Conservation (phyloP, 768 basidiomycete genomes). For the Rhodotorula kratochvilovae region DNA sequence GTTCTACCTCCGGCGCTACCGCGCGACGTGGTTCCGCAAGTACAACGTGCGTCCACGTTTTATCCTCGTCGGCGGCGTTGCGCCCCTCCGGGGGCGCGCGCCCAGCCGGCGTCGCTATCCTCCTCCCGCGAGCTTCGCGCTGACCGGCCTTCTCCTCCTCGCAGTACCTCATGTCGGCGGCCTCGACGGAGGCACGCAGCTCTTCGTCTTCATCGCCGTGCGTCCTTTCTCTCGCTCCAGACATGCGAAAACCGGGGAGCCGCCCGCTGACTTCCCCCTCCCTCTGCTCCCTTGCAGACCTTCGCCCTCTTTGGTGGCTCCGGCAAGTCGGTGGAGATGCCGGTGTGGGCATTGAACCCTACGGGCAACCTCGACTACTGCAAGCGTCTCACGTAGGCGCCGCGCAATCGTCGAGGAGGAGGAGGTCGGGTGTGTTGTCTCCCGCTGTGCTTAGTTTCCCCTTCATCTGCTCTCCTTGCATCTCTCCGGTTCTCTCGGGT, state of each 20-base stretch:
- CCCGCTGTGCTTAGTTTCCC: no score
- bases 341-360: background rate
- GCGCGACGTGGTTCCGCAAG: conserved; percentile 63
- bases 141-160: no score
- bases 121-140: no score
- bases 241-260: no score
- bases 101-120: no score
- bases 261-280: background rate
- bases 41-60: no score
- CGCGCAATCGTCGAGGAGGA: background rate
- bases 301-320: conserved; percentile 60
- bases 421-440: no score
- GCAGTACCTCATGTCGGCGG: conserved; percentile 57
- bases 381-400: background rate
- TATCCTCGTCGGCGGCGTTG: no score
- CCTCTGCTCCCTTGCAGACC: conserved; percentile 45
- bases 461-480: no score
- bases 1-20: conserved; percentile 54
- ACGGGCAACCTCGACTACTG: background rate
- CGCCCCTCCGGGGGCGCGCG: no score
- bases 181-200: conserved; percentile 59
- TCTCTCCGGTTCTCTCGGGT: no score
- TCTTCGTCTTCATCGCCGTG: conserved; percentile 7
- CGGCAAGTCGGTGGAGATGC: conserved; percentile 35
- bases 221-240: conserved; percentile 46